A percentile compares a stretch with the other conserved stretches of the same genome.
These are phyloP conservation scores for Pestalotiopsis sp. DNA, from an alignment of 2,329 filamentous ascomycete genomes.

Conservation along the genomic window DNA sequence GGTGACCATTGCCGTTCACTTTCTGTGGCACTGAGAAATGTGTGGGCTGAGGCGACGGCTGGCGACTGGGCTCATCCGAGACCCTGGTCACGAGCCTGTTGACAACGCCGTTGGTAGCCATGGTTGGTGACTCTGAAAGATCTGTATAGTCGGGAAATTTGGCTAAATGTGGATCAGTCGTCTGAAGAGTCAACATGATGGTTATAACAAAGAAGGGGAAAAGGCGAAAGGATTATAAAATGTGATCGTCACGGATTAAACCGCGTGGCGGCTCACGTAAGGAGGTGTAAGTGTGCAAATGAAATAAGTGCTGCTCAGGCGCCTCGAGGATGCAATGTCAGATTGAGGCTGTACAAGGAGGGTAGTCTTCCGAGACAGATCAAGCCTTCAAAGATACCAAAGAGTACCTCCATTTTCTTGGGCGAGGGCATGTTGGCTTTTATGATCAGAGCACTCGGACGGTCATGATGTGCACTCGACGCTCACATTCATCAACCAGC, in stretches of 20 bases:
- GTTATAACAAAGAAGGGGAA: neutral
- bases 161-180: constrained; percentile 43
- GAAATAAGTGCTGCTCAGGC: neutral
- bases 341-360: neutral
- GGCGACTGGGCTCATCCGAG: constrained; percentile 54
- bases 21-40: constrained; percentile 74
- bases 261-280: neutral
- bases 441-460: neutral
- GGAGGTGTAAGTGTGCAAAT: neutral
- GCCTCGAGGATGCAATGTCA: neutral
- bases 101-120: constrained; percentile 36
- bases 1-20: constrained; percentile 63
- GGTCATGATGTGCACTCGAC: neutral
- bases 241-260: neutral
- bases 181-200: constrained; percentile 41
- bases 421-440: neutral
- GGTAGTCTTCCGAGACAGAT: neutral
- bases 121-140: constrained; percentile 36
- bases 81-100: constrained; percentile 46
- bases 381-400: neutral
- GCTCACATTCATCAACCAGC: neutral
- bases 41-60: constrained; percentile 85
- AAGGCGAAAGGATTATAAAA: neutral
- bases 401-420: neutral
- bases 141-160: constrained; percentile 50